Base-by-base conservation (phyloP, 108 stramenopile genomes). In the Fragilariopsis cylindrus region DNA sequence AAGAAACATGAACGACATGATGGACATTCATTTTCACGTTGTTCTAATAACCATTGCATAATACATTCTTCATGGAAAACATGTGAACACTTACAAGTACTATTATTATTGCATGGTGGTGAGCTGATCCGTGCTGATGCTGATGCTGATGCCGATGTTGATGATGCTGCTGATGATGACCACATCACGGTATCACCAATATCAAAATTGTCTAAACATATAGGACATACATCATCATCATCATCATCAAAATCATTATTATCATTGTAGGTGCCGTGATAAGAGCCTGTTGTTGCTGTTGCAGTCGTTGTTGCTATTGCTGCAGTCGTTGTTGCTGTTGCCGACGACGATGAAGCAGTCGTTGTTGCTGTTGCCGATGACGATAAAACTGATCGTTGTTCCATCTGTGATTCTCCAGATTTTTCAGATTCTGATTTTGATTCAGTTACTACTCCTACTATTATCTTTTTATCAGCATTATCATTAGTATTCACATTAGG, bases 31-130 rank as follows among this genome's bases (percentile, higher is more conserved):
- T 82, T 75, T 67, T 82, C 75, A n/a, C 75, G 63, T 30, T 62
- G 60, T 18, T 76, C 75, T 45, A 72, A 56, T 54, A 82, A 57
- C 81, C 81, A 82, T 43, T 65, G 75, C 12, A 55, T 15, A n/a
- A 82, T 73, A 57, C 81, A 82, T n/a, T 82, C 81, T 54, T 72
- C 46, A 57, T 82, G 81, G 66, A 71, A 82, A 48, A 76, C 81
- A 57, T 82, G 81, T 15, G 57, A 48, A 60, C 81, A 82, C 30
- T 30, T 30, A 30, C 2, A 30, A 30, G 30, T 30, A 30, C 30
- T 30, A 30, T 30, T 30, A 30, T 30, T 30, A 30, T 2, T 30
- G 30, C 30, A 30, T 30, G 30, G 30, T 30, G 30, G 30, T 30
- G 30, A 30, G 30, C 30, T 30, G 30, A 30, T 30, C 30, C 30